phyloP scores from a whole-genome alignment of 345 rosid species.

The Leavenworthia alabamica region DNA sequence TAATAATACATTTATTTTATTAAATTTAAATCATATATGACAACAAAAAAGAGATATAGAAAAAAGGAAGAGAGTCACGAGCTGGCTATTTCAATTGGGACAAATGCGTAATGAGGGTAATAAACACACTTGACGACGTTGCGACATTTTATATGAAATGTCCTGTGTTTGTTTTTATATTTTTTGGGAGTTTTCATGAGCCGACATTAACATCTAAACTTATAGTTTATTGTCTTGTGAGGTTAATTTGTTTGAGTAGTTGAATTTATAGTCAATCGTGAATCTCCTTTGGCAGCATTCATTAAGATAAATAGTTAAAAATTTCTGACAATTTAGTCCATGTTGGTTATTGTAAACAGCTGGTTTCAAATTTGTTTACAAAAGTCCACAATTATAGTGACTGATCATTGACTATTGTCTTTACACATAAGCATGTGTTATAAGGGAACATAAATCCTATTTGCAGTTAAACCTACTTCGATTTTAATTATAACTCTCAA shows the following conservation, averaged over 20 bases:
- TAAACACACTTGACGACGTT: conserved; percentile 25
- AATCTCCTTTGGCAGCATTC: conserved; percentile 1
- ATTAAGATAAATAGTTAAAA: neutral
- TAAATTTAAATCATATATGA: neutral
- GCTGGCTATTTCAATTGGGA: conserved; percentile 15
- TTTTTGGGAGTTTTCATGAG: conserved; percentile 23
- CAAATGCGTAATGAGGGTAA: conserved; percentile 23
- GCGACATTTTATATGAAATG: neutral
- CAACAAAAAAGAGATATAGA: neutral
- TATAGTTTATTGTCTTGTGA: conserved; percentile 18
- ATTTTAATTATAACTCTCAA: neutral
- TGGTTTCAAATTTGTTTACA: neutral
- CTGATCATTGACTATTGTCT: neutral
- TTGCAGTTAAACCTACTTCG: conserved; percentile 7
- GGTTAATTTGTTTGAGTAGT: conserved; percentile 17
- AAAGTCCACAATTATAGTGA: neutral
- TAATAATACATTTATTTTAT: neutral
- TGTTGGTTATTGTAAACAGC: neutral
- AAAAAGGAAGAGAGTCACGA: conserved; percentile 23
- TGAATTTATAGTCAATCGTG: conserved; percentile 2
- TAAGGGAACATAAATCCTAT: neutral
- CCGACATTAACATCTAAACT: conserved; percentile 18
- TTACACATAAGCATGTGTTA: conserved; percentile 1
- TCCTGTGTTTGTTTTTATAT: conserved; percentile 20
- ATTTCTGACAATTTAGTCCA: neutral